Evolutionary conservation across 2,329 filamentous ascomycete genomes (phyloP).

Genomic region (Paracoccidioides lutzii): DNA sequence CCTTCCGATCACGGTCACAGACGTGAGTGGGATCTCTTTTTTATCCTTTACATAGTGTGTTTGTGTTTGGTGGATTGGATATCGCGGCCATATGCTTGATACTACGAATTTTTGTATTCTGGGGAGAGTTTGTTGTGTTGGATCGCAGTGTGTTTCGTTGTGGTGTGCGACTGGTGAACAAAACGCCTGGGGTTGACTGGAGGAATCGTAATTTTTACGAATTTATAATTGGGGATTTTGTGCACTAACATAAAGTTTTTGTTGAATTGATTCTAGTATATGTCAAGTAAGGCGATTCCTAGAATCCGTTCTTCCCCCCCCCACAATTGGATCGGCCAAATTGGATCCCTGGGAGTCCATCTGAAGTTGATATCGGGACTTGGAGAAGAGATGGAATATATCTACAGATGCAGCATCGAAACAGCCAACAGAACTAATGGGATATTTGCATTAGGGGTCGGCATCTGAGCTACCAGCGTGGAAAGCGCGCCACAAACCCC

Average conservation of each 20-base stretch:
- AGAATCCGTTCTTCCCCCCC: slow-evolving; percentile 5
- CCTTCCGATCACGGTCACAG: slow-evolving; percentile 78
- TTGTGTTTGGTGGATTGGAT: neutral
- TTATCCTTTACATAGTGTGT: neutral
- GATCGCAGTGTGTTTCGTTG: neutral
- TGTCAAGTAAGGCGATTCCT: slow-evolving; percentile 61
- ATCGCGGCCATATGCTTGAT: neutral
- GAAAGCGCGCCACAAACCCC: slow-evolving; percentile 81
- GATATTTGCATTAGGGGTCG: slow-evolving; percentile 56
- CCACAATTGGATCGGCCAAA: neutral
- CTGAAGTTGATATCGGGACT: neutral
- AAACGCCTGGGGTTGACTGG: neutral
- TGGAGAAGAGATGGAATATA: neutral
- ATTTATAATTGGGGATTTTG: slow-evolving; percentile 1
- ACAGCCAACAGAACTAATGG: slow-evolving; percentile 11
- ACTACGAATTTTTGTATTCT: too few relatives aligned
- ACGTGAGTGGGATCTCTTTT: slow-evolving; percentile 46
- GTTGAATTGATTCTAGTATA: slow-evolving; percentile 48
- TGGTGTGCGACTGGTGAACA: neutral
- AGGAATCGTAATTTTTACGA: neutral
- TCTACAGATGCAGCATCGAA: neutral
- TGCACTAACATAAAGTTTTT: slow-evolving; percentile 21
- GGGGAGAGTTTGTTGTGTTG: neutral
- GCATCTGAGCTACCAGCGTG: slow-evolving; percentile 95
- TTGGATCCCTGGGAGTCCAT: neutral